Conservation (phyloP, 1,284 basidiomycete genomes). For the Rhodofomes roseus region DNA sequence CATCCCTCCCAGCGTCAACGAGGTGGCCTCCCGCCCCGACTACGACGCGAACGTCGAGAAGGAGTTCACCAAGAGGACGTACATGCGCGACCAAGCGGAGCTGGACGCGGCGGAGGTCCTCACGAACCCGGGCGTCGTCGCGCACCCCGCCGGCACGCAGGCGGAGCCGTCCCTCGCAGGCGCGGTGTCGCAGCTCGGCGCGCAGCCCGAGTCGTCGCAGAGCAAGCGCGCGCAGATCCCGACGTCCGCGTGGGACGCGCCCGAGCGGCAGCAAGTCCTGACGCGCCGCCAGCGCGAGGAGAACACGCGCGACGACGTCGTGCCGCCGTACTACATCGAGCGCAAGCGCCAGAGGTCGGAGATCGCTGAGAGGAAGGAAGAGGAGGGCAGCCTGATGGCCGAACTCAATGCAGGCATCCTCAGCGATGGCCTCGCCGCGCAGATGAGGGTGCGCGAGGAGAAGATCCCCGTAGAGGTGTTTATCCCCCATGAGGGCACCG, state of each 20-base stretch:
- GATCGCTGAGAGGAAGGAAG: slow-evolving; percentile 25
- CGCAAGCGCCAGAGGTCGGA: slow-evolving; percentile 25
- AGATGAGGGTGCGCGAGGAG: slow-evolving; percentile 20
- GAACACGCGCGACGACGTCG: slow-evolving; percentile 21
- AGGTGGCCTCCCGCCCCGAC: slow-evolving; percentile 6
- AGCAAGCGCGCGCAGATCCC: slow-evolving; percentile 10
- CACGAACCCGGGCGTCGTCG: not conserved
- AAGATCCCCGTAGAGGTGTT: slow-evolving; percentile 29
- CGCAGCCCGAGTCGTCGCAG: not conserved
- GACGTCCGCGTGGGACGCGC: slow-evolving; percentile 14
- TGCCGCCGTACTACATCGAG: slow-evolving; percentile 25
- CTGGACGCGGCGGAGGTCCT: slow-evolving; percentile 6
- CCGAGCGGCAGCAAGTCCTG: slow-evolving; percentile 12
- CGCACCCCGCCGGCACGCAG: not conserved
- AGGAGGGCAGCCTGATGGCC: slow-evolving; percentile 28
- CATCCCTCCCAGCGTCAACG: slow-evolving; percentile 12
- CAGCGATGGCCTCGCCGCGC: slow-evolving; percentile 25
- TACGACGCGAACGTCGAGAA: slow-evolving; percentile 13
- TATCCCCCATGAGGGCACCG: slow-evolving; percentile 18
- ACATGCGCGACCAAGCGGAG: not conserved
- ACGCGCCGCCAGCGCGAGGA: slow-evolving; percentile 9
- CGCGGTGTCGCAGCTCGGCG: not conserved
- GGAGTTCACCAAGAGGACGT: slow-evolving; percentile 15
- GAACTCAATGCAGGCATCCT: slow-evolving; percentile 27
- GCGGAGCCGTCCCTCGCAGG: not conserved